Conservation (phyloP, 345 rosid genomes). For the Gossypium ekmanianum region DNA sequence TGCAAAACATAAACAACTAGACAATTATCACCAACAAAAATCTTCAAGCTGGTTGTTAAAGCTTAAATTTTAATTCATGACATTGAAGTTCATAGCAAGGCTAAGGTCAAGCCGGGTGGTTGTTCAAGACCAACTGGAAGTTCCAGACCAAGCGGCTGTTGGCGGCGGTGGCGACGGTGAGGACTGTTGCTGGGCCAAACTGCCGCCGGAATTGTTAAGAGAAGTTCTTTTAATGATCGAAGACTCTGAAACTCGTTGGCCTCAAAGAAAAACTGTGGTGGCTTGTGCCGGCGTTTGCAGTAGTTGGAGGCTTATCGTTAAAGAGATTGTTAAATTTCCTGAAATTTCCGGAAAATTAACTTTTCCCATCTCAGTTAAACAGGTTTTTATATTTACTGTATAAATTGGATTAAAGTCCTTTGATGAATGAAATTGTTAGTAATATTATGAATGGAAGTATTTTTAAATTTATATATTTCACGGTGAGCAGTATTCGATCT, state of each 20-base stretch:
- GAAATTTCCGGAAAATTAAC: slow-evolving; percentile 65
- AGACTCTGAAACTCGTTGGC: slow-evolving; percentile 68
- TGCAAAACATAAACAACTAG: background rate
- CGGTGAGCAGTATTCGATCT: background rate
- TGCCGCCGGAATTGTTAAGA: slow-evolving; percentile 76
- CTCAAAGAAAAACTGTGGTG: slow-evolving; percentile 60
- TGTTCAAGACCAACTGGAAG: slow-evolving; percentile 36
- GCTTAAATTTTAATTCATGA: slow-evolving; percentile 24
- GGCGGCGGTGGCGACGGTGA: background rate
- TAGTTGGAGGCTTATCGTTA: slow-evolving; percentile 56
- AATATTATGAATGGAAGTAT: background rate
- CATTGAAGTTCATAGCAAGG: slow-evolving; percentile 46
- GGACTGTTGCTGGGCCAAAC: slow-evolving; percentile 52
- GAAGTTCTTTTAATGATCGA: slow-evolving; percentile 65
- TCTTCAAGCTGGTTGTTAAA: background rate
- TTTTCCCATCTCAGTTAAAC: slow-evolving; percentile 80
- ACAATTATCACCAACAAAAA: background rate
- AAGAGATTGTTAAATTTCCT: slow-evolving; percentile 62
- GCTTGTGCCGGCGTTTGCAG: slow-evolving; percentile 85
- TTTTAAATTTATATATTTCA: background rate
- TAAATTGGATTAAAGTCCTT: background rate
- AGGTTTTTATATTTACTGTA: slow-evolving; percentile 36
- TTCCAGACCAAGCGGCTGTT: slow-evolving; percentile 17
- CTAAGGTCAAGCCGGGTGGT: slow-evolving; percentile 57
- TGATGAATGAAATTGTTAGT: background rate